These are phyloP conservation scores for Globisporangium echinulatum DNA, from an alignment of 352 stramenopile species.

Conservation along the genomic window DNA sequence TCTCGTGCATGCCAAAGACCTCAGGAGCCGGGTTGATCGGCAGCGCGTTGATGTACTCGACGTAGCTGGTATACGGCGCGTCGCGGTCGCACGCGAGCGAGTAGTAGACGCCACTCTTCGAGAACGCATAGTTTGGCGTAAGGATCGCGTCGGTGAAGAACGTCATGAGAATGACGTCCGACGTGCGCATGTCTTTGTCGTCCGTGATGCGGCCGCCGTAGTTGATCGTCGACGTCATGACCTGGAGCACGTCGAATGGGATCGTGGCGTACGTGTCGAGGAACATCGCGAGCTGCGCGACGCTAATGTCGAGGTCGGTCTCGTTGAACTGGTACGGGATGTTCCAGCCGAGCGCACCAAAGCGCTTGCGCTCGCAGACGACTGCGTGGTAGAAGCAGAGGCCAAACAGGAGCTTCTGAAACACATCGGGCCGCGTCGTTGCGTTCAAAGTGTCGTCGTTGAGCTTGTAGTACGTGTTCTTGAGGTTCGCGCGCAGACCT, in stretches of 20 bases:
- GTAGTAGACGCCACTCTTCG: conserved; percentile 81
- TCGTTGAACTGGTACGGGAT: conserved; percentile 97
- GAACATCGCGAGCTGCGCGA: conserved; percentile 83
- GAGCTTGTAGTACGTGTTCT: conserved; percentile 93
- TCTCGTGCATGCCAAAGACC: conserved; percentile 93
- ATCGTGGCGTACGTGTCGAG: conserved; percentile 83
- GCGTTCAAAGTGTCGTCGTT: conserved; percentile 81
- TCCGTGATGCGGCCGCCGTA: conserved; percentile 93
- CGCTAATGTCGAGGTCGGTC: conserved; percentile 90
- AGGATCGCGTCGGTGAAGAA: conserved; percentile 87
- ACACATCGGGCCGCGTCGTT: conserved; percentile 84
- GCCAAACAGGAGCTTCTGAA: conserved; percentile 93
- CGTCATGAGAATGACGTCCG: conserved; percentile 84
- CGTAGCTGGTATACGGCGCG: conserved; percentile 72
- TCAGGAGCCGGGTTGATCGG: conserved; percentile 88
- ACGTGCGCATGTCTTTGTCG: conserved; percentile 91
- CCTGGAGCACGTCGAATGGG: conserved; percentile 85
- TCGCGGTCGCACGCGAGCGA: conserved; percentile 72
- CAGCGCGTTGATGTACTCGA: conserved; percentile 92
- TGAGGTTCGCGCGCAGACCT: conserved; percentile 90
- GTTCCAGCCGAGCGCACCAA: conserved; percentile 95
- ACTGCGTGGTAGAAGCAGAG: conserved; percentile 90
- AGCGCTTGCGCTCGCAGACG: conserved; percentile 92
- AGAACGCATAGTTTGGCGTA: conserved; percentile 71
- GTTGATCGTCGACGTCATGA: conserved; percentile 93